Evolutionary conservation across 176 grass and related monocot species (phyloP).

Genomic region (Raddia guianensis): DNA sequence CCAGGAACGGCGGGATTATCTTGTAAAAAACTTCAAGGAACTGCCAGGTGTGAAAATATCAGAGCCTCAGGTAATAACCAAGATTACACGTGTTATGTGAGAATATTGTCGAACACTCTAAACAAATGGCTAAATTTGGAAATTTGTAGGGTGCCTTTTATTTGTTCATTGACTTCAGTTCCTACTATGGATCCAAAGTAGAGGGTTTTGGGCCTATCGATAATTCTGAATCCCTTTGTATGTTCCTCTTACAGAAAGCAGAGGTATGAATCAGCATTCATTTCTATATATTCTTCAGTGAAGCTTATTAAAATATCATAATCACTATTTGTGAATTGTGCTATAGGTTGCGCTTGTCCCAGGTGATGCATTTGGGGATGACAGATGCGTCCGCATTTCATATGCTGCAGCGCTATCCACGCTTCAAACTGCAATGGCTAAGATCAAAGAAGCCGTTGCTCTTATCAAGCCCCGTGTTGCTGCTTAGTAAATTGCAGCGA

Average conservation of each 20-base stretch:
- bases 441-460: slow-evolving; percentile 61
- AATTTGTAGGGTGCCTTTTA: slow-evolving; percentile 68
- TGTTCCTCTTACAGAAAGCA: slow-evolving; percentile 67
- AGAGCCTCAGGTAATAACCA: slow-evolving; percentile 63
- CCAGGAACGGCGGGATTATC: slow-evolving; percentile 71
- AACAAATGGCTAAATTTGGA: slow-evolving; percentile 2
- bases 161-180: slow-evolving; percentile 74
- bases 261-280: slow-evolving; percentile 42
- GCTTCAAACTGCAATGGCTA: slow-evolving; percentile 52
- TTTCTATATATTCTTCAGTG: not conserved
- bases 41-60: slow-evolving; percentile 78
- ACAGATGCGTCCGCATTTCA: slow-evolving; percentile 64
- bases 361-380: slow-evolving; percentile 72
- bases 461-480: slow-evolving; percentile 53
- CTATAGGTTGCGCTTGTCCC: slow-evolving; percentile 69
- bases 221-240: slow-evolving; percentile 58
- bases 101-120: not conserved
- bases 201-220: slow-evolving; percentile 61
- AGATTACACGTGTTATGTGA: slow-evolving; percentile 12
- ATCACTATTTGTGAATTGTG: slow-evolving; percentile 4
- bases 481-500: slow-evolving; percentile 36
- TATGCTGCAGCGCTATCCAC: slow-evolving; percentile 67
- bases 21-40: slow-evolving; percentile 72
- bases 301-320: slow-evolving; percentile 15
- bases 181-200: slow-evolving; percentile 66